A percentile compares a stretch with the other conserved stretches of the same genome.
Conservation (phyloP, 495 filamentous ascomycete genomes). For the Talaromyces adpressus region DNA sequence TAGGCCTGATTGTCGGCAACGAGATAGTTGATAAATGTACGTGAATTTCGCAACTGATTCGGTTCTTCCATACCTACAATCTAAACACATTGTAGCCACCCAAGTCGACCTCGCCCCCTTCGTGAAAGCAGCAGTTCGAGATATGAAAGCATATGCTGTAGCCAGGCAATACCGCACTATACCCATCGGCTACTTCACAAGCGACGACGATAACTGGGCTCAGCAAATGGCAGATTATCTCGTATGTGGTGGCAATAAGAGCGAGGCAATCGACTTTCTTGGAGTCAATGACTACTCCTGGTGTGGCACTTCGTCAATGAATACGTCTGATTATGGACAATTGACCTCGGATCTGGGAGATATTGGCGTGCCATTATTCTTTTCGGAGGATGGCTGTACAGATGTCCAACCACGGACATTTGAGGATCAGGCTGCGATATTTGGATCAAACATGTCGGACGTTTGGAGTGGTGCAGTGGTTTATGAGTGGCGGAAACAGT, state of each 20-base stretch:
- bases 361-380: background rate
- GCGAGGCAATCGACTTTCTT: conserved; percentile 4
- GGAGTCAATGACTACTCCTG: background rate
- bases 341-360: background rate
- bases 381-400: background rate
- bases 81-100: background rate
- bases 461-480: background rate
- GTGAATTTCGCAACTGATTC: background rate
- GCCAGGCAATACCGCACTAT: conserved; percentile 4
- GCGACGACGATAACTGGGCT: background rate
- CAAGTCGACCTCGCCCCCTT: background rate
- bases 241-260: conserved; percentile 6
- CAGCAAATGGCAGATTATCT: conserved; percentile 5
- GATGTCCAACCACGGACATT: background rate
- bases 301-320: background rate
- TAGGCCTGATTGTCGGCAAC: background rate
- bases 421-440: background rate
- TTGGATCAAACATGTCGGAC: background rate
- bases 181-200: conserved; percentile 6
- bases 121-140: conserved; percentile 3
- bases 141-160: conserved; percentile 5
- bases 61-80: background rate
- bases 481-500: background rate
- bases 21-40: background rate
- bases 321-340: background rate